Base-by-base conservation (phyloP, 352 stramenopile species). In the Hyphochytrium catenoides region DNA sequence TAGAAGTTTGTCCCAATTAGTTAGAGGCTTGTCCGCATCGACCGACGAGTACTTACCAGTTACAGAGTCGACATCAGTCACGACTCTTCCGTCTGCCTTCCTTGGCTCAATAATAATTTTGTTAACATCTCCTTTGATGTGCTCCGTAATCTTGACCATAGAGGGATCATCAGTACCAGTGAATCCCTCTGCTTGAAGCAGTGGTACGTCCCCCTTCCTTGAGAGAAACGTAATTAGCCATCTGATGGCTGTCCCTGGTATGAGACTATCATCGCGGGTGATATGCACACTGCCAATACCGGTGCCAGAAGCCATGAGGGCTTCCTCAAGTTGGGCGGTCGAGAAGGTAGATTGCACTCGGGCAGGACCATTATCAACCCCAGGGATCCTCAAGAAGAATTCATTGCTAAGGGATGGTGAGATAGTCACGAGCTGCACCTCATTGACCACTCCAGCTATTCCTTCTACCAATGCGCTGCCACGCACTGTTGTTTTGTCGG, bases 51-150 rank as follows among this genome's bases (percentile, higher is more conserved):
- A n/a, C n/a, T n/a, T n/a, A n/a, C n/a, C n/a, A 0, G 54, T 30
- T 0, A 74, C 60, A 4, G 62, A 46, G n/a, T 47, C 54, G 6
- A 84, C 46, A 38, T 96, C 89, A 18, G 63, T 78, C 5, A 97
- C 59, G 2, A 90, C 61, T 11, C 68, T 55, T 1, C 81, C 79
- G 8, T 74, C 88, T 2, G 74, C 70, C 42, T 91, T 93, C 20
- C 84, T 84, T 26, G 87, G 84, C 20, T 87, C 74, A 38, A 96
- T 89, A 0, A 47, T 74, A 39, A 97, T 95, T 44, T 95, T 57
- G 41, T 97, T 97, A 3, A 70, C 69, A 29, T 87, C 57, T 0
- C 84, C 86, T 37, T 90, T 77, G 31, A 95, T 57, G 34, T 90
- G 91, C 48, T 95, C 81, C 4, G 66, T 48, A 0, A 93, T 46